Evolutionary conservation across 2,329 filamentous ascomycete genomes (phyloP).

Genomic region (Xylaria sp.): DNA sequence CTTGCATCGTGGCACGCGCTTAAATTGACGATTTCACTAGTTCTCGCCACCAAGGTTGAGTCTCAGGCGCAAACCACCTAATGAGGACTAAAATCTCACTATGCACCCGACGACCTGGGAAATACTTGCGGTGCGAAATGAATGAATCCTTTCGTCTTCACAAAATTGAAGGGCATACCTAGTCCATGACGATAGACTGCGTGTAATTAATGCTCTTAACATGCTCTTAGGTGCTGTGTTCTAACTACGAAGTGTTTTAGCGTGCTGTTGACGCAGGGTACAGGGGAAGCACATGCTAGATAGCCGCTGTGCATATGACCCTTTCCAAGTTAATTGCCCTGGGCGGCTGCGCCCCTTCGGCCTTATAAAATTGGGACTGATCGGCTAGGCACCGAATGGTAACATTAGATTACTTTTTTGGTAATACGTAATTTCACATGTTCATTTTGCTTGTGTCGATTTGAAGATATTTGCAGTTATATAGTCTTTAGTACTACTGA

Average conservation of each 20-base stretch:
- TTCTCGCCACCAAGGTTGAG: constrained; percentile 22
- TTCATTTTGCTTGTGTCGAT: too few species aligned
- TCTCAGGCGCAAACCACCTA: not conserved
- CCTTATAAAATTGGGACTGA: not conserved
- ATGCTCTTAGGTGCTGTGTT: not conserved
- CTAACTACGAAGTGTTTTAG: not conserved
- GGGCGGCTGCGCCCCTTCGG: not conserved
- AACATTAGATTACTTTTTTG: too few species aligned
- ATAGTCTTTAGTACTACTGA: too few species aligned
- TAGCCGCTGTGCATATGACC: not conserved
- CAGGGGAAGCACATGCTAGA: not conserved
- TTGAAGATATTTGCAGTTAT: too few species aligned
- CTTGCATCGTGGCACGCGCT: not conserved
- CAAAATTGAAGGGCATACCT: too few species aligned
- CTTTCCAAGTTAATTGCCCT: not conserved
- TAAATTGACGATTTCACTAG: not conserved
- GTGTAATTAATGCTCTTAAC: too few species aligned
- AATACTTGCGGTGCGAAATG: too few species aligned
- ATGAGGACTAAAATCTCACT: too few species aligned
- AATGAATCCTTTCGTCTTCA: too few species aligned
- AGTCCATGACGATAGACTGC: too few species aligned
- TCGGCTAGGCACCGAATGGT: not conserved
- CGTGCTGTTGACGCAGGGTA: not conserved
- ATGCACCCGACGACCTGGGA: too few species aligned
- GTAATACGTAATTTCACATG: too few species aligned